Percentiles rank a stretch among this genome's conserved stretches.
These are phyloP conservation scores for Ustilago vetiveriae DNA, from an alignment of 1,284 basidiomycete genomes.

Conservation along the genomic window DNA sequence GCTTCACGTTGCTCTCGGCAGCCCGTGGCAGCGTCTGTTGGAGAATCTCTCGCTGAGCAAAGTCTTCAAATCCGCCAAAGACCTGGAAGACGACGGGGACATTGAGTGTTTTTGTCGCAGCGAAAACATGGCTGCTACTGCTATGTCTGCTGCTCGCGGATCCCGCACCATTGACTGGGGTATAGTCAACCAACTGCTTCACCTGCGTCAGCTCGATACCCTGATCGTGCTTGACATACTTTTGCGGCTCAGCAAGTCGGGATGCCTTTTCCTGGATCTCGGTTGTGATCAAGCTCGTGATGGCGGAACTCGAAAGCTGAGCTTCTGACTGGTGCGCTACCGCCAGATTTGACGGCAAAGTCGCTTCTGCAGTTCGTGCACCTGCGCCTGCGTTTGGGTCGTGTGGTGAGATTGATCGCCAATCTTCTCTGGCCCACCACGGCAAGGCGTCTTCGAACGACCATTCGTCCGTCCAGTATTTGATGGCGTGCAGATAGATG, in stretches of 20 bases:
- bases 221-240: constrained; percentile 19
- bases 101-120: constrained; percentile 4
- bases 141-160: neutral
- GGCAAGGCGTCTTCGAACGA: constrained; percentile 63
- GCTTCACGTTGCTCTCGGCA: neutral
- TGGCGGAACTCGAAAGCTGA: constrained; percentile 19
- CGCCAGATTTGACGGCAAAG: constrained; percentile 20
- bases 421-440: constrained; percentile 63
- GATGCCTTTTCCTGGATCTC: constrained; percentile 48
- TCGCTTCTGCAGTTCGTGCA: constrained; percentile 17
- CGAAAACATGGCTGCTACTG: neutral
- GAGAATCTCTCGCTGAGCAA: constrained; percentile 53
- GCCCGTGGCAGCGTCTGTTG: constrained; percentile 27
- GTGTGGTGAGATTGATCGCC: constrained; percentile 34
- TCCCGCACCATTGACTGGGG: constrained; percentile 2
- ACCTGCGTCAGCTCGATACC: constrained; percentile 24
- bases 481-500: constrained; percentile 67
- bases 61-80: constrained; percentile 60
- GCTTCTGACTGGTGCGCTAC: constrained; percentile 23
- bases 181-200: constrained; percentile 28
- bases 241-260: constrained; percentile 34
- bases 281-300: constrained; percentile 37
- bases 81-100: constrained; percentile 29
- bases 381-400: constrained; percentile 7
- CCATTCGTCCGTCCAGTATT: constrained; percentile 66